Evolutionary conservation across 2,329 filamentous ascomycete genomes (phyloP), one percentile per base, ranked within the genome.

Genomic region (Aspergillus sp.): DNA sequence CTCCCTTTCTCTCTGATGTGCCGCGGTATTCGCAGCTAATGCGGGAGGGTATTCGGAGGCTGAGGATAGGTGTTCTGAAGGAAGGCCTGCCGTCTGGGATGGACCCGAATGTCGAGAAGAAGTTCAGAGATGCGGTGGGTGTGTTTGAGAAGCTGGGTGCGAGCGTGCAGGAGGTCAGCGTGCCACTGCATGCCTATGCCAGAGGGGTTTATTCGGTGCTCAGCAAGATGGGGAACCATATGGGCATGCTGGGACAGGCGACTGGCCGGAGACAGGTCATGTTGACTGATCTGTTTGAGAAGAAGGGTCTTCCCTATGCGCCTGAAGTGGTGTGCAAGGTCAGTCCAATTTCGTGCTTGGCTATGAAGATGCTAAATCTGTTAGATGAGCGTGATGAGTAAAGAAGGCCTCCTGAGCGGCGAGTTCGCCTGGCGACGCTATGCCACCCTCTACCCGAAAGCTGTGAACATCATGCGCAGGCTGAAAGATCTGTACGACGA

Each of bases 391-490:
- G 33, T 36, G 11, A 36, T 36, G 33, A 36, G 33, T 9, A 36
- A 56, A 38, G 54, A 60, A 22, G 51, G 50, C 30, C 48, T 73
- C 4, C 62, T 73, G 24, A 65, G 65, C 36, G 70, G 70, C 1
- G 60, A 67, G 3, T 71, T 65, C 20, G 61, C 66, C 14, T 71
- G 65, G 64, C 43, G 64, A n/a, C 56, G 56, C 32, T 65, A 67
- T 32, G 67, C 70, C 10, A 60, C 60, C 5, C 54, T 72, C 2
- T 69, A 72, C 49, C 60, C 64, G 5, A 74, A 73, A 47, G 64
- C 70, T 2, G 66, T 68, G 54, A 74, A 74, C 47, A 53, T 74
- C 7, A 62, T 61, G 7, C 66, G 69, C 16, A 65, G 68, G 38
- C 55, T 73, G 30, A 60, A 62, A 20, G 67, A 73, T 48, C 56